phyloP scores from a whole-genome alignment of 75 land plant genomes.

The Picea sitchensis region DNA sequence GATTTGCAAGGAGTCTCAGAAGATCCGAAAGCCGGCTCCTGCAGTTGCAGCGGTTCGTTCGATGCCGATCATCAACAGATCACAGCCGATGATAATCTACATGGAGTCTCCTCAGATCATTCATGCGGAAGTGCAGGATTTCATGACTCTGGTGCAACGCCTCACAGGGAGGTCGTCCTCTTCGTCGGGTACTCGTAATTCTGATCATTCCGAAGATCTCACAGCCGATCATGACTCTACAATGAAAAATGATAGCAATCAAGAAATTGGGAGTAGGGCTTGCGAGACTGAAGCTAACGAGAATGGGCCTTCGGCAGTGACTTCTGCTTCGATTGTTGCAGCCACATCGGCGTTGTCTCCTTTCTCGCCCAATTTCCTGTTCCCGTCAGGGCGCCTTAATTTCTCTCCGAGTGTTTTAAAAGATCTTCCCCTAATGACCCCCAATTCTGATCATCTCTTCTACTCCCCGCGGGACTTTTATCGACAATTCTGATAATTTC shows the following conservation, averaged over 20 bases:
- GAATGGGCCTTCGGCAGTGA: no score
- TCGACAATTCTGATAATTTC: background rate
- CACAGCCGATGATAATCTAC: no score
- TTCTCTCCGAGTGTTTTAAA: background rate
- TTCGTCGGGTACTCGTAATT: background rate
- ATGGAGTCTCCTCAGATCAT: no score
- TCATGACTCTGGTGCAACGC: constrained; percentile 6
- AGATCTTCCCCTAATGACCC: constrained; percentile 5
- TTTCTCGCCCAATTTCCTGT: background rate
- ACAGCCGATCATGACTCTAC: no score
- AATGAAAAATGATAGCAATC: no score
- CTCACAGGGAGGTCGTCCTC: constrained; percentile 22
- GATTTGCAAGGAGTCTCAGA: constrained; percentile 12
- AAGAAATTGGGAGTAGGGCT: no score
- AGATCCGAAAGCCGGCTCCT: constrained; percentile 46
- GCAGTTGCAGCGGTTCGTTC: no score
- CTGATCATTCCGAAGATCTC: no score
- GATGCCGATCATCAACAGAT: background rate
- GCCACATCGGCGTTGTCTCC: background rate
- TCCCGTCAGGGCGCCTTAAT: background rate
- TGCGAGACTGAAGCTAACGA: no score
- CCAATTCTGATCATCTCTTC: background rate
- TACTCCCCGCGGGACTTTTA: background rate
- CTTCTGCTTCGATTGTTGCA: no score
- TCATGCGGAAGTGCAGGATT: no score